Evolutionary conservation across 768 basidiomycete genomes (phyloP), one percentile per base, ranked within the genome.

Genomic region (Tulasnella sp.): DNA sequence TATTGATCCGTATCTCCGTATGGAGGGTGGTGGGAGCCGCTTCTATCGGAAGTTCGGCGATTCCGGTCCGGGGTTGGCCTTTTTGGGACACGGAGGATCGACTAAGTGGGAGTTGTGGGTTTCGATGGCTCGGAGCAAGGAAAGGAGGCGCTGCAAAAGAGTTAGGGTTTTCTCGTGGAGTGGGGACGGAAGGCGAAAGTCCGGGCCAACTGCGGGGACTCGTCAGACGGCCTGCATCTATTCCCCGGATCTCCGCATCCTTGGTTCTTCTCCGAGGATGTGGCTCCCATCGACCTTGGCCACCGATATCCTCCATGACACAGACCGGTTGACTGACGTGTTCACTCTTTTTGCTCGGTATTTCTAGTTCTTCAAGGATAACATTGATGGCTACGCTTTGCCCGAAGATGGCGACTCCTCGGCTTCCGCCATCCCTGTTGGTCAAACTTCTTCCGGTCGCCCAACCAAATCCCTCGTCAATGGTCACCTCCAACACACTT

Each of bases 361-460:
- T 37, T n/a, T 61, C 20, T 40, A 76, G 75, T 76, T 29, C 32
- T 76, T 61, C 75, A 76, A 76, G 55, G 29, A 26, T n/a, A 9
- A 76, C 61, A 76, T 76, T 57, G 51, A 67, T 18, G 75, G 55
- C 75, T 76, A 76, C 40, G 40, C 48, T 32, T 69, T 57, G 57
- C 57, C 75, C 48, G 75, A 40, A 37, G 61, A 76, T 39, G 40
- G 35, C 51, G 75, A 76, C 42, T 46, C 48, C 55, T 57, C 75
- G 46, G 55, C 75, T 55, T 55, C 44, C 73, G 73, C 73, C 4
- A 18, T 74, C 29, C 73, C 16, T 0, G 37, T 74, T 55, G 51
- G 51, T 32, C 44, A 74, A 44, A 26, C 32, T 26, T 29, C 61
- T 67, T 67, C 61, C 61, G 61, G 71, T 16, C 48, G 75, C 46